Base-by-base conservation (phyloP, 768 basidiomycete species). In the Leucocoprinus sp. region DNA sequence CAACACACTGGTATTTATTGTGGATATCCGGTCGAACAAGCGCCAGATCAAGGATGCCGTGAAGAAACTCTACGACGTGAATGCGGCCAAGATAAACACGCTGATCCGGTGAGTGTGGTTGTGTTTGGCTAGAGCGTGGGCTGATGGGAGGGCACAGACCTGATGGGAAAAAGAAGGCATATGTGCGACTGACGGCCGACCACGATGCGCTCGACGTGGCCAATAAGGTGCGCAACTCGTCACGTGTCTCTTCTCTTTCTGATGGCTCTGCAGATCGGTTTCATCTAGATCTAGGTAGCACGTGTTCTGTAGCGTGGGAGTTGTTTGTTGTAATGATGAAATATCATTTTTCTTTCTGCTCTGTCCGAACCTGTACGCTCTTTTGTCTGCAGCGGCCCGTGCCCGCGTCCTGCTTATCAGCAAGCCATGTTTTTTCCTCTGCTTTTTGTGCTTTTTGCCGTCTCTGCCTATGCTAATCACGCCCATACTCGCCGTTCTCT, bases 131-230 rank as follows among this genome's bases (percentile, higher is more conserved):
- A 52, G 33, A 54, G 26, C 1, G 8, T 31, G 4, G 31, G 14
- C n/a, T 29, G 19, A 54, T 26, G 1, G 7, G 27, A n/a, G 15
- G 43, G 15, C 33, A 4, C 47, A 93, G 89, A 64, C 96, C 95
- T 43, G 96, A 98, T 60, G 95, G 95, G 42, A 91, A 85, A 82
- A 99, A 99, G 77, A 98, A 98, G 84, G 96, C 96, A 34, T 99
- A 96, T 64, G 93, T 97, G 36, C 82, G 93, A 40, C 71, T 98
- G 63, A 88, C 92, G 17, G 66, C 92, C n/a, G 93, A 96, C 71
- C 86, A 93, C 64, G 93, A 97, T 59, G 93, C 93, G 28, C 66
- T 97, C 58, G 93, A 97, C 63, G 90, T 96, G 45, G 93, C 93
- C 50, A 97, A 97, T 84, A 93, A 92, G 84, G 89, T 92, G 37